These are phyloP conservation scores for Penicillium verhagenii DNA, from an alignment of 495 filamentous ascomycete species.

Conservation along the genomic window DNA sequence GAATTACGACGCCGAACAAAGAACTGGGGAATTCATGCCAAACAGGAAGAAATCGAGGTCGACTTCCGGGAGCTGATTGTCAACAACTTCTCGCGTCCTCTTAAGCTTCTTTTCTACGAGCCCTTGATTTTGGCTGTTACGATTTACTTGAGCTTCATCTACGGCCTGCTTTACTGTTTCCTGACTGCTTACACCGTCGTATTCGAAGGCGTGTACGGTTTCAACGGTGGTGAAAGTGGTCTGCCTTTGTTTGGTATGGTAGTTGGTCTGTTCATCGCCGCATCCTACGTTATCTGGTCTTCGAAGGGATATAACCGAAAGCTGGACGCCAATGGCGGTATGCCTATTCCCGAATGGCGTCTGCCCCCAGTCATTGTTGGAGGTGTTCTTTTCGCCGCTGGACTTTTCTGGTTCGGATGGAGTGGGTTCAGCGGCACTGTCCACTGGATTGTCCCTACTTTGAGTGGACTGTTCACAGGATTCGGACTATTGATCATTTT, in stretches of 20 bases:
- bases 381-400: slow-evolving; percentile 68
- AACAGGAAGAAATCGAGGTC: slow-evolving; percentile 90
- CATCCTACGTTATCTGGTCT: slow-evolving; percentile 27
- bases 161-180: slow-evolving; percentile 46
- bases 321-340: slow-evolving; percentile 66
- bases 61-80: slow-evolving; percentile 62
- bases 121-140: slow-evolving; percentile 31
- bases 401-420: slow-evolving; percentile 91
- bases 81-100: slow-evolving; percentile 35
- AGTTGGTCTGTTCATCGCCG: slow-evolving; percentile 39
- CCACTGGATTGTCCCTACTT: slow-evolving; percentile 83
- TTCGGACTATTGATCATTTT: slow-evolving; percentile 77
- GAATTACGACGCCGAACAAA: slow-evolving; percentile 78
- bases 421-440: slow-evolving; percentile 61
- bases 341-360: slow-evolving; percentile 85
- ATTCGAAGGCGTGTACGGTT: slow-evolving; percentile 38
- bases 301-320: slow-evolving; percentile 50
- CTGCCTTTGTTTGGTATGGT: slow-evolving; percentile 46
- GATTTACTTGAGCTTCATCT: slow-evolving; percentile 38
- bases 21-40: slow-evolving; percentile 95
- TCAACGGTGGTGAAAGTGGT: slow-evolving; percentile 38
- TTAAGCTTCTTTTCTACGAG: slow-evolving; percentile 28
- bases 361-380: slow-evolving; percentile 76
- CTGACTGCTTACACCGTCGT: slow-evolving; percentile 45
- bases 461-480: slow-evolving; percentile 64